Base-by-base conservation (phyloP, 805 yeast genomes). In the Yarrowia sp. region DNA sequence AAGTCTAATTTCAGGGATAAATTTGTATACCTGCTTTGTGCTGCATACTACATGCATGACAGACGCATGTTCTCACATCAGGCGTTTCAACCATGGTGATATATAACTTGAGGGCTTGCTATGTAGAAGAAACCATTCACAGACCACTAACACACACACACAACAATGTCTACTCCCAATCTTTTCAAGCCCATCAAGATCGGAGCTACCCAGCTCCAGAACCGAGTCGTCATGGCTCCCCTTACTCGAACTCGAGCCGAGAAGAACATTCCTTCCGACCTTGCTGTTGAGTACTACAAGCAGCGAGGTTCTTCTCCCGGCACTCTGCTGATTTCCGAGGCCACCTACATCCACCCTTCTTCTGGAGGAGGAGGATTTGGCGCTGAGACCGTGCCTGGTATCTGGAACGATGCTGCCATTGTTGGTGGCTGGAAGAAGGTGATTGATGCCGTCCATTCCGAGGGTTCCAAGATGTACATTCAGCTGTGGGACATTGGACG, bases 321-420 rank as follows among this genome's bases (percentile, higher is more conserved):
- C 16, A 83, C 90, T 19, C 76, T 89, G 71, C 71, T 88, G 32
- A 83, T 86, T 71, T 78, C 89, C 10, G 92, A 89, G 75, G 91
- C 87, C n/a, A 83, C 89, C 0, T 81, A 80, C 72, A 81, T 82
- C 16, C 78, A 85, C n/a, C 68, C 61, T 15, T 42, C 50, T 16
- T 53, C 61, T 12, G 82, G 83, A 81, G 45, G 79, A 68, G 67
- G 67, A 8, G 56, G 56, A 38, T 63, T 63, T 12, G 65, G 65
- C 8, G 52, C 50, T 8, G 67, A 63, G 16, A 71, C 73, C 38
- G 70, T 71, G 14, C 77, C 79, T 16, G 78, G 79, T 12, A 71
- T 77, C 46, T 90, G 91, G 93, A 82, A 89, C 0, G 91, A 90
- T 75, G 92, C 89, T 73, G 94, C 89, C 72, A 84, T 92, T 64